These are phyloP conservation scores for Naganishia randhawae DNA, from an alignment of 768 basidiomycete genomes.

Conservation along the genomic window DNA sequence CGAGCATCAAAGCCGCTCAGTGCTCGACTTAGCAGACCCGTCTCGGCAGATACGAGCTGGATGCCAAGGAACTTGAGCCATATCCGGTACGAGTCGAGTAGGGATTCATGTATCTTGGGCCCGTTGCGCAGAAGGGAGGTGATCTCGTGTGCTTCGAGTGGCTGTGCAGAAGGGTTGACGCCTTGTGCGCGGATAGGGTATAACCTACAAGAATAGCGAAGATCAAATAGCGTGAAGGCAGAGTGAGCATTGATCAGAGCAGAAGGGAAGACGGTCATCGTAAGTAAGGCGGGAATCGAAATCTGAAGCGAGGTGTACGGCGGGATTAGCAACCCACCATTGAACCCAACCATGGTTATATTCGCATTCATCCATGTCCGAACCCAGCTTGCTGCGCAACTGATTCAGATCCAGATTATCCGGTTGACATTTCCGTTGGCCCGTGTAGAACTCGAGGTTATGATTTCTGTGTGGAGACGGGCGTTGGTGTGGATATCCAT, in stretches of 20 bases:
- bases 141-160: slow-evolving; percentile 40
- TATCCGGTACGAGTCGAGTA: slow-evolving; percentile 40
- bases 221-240: no score
- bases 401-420: slow-evolving; percentile 5
- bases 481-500: slow-evolving; percentile 21
- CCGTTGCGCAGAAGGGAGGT: slow-evolving; percentile 34
- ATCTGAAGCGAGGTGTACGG: background rate
- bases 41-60: slow-evolving; percentile 15
- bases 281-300: background rate
- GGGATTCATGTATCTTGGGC: slow-evolving; percentile 29
- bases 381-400: slow-evolving; percentile 7
- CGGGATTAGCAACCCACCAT: slow-evolving; percentile 7
- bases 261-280: background rate
- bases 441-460: slow-evolving; percentile 26
- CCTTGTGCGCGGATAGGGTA: slow-evolving; percentile 47
- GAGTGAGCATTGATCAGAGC: background rate
- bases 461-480: background rate
- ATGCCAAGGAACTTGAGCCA: slow-evolving; percentile 7
- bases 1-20: background rate
- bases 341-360: slow-evolving; percentile 28
- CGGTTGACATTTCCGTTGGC: background rate
- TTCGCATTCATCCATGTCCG: slow-evolving; percentile 24
- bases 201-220: slow-evolving; percentile 31
- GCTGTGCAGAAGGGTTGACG: slow-evolving; percentile 40
- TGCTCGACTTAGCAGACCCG: slow-evolving; percentile 33